These are phyloP conservation scores for Sporormia fimetaria DNA, from an alignment of 495 filamentous ascomycete genomes.

Conservation along the genomic window DNA sequence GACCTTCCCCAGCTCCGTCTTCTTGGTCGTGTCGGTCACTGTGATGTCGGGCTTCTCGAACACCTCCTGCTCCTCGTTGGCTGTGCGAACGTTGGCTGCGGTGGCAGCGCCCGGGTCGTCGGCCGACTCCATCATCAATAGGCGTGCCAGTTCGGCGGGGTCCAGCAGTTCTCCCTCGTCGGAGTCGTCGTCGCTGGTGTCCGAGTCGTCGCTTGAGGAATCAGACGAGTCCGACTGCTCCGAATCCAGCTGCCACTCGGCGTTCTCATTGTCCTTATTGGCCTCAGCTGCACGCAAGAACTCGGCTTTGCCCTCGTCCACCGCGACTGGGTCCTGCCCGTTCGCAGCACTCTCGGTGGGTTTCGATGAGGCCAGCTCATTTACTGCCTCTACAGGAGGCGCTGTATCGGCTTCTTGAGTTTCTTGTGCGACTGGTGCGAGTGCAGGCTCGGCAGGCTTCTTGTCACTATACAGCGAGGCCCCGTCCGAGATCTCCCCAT, in stretches of 20 bases:
- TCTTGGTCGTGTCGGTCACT: conserved; percentile 62
- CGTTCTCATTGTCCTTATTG: conserved; percentile 49
- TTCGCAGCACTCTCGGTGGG: background rate
- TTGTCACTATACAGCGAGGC: conserved; percentile 10
- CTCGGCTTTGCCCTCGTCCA: conserved; percentile 23
- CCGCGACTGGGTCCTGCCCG: background rate
- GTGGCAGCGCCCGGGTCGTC: conserved; percentile 48
- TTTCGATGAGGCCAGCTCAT: too few relatives aligned
- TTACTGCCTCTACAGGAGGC: too few relatives aligned
- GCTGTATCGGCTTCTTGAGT: background rate
- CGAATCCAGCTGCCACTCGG: conserved; percentile 63
- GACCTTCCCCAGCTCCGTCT: conserved; percentile 60
- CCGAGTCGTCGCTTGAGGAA: conserved; percentile 36
- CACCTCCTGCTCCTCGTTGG: conserved; percentile 49
- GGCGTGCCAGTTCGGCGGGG: conserved; percentile 63
- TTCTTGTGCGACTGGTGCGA: background rate
- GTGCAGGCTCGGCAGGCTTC: background rate
- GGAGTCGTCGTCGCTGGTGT: conserved; percentile 35
- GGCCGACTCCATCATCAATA: conserved; percentile 73
- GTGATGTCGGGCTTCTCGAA: conserved; percentile 61
- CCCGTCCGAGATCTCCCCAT: conserved; percentile 15
- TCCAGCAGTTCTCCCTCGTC: conserved; percentile 61
- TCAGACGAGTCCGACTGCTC: conserved; percentile 35
- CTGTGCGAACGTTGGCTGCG: conserved; percentile 57
- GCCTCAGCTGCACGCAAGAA: conserved; percentile 35